Base-by-base conservation (phyloP, 2,329 filamentous ascomycete genomes). In the Xylariaceae sp. region DNA sequence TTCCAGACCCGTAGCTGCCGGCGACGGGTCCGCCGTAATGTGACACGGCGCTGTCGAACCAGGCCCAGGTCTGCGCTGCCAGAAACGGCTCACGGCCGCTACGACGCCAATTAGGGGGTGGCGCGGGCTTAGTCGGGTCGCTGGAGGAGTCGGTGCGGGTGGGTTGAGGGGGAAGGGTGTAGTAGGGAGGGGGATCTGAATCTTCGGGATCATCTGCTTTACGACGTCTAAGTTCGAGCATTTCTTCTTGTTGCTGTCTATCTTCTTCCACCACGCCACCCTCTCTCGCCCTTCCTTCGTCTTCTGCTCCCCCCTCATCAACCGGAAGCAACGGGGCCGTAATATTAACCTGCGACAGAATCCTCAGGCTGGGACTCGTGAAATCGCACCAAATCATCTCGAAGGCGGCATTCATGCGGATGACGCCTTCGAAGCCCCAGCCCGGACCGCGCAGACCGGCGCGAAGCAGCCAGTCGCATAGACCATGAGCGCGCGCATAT, bases 351-450 rank as follows among this genome's bases (percentile, higher is more conserved):
- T 72, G 70, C 41, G 68, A 73, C 18, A 78, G 62, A 44, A 79
- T 56, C 47, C 70, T 63, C 47, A 77, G 57, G 16, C 71, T 75
- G 10, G 70, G 70, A 49, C 73, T 74, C 19, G 67, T 62, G 47
- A 79, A 79, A 51, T 78, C 69, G 56, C 76, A 79, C 75, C 75
- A 77, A n/a, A 78, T 76, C 60, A 78, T 63, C 63, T 79, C 75
- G 52, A 79, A 79, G 4, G 74, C 76, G 12, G 75, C 73, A 58
- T 79, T 78, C 75, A 79, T 79, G 51, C 76, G 69, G 40, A 79
- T 71, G 34, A 78, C 65, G 2, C 74, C 76, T 58, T 81, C 77
- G 31, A 75, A 72, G 36, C 75, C 76, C 75, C 74, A 78, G 5
- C 73, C 75, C 9, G 56, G 54, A 1, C 75, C 75, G 6, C 76